Percentiles rank a stretch among this genome's conserved stretches.
phyloP scores from a whole-genome alignment of 129 eudicot species.

The Pulicaria dysenterica region DNA sequence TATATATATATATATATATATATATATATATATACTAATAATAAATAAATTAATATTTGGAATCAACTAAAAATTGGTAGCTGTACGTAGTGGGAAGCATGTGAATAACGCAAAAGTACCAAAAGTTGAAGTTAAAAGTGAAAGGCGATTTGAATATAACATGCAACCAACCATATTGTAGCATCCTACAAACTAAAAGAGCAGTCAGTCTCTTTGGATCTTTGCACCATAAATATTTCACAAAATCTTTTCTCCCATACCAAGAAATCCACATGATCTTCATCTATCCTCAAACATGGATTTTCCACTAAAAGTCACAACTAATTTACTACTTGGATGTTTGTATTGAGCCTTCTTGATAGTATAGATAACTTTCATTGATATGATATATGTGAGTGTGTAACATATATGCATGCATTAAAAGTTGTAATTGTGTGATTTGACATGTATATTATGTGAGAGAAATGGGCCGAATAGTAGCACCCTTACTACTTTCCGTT shows the following conservation, averaged over 20 bases:
- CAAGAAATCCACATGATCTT: slow-evolving; percentile 36
- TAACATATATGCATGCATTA: too few species aligned
- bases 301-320: neutral
- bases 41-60: too few species aligned
- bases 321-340: too few species aligned
- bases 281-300: slow-evolving; percentile 8
- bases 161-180: slow-evolving; percentile 48
- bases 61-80: neutral
- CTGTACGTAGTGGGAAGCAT: slow-evolving; percentile 45
- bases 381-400: too few species aligned
- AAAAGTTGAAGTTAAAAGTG: slow-evolving; percentile 46
- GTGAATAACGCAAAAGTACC: slow-evolving; percentile 42
- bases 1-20: too few species aligned
- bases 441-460: too few species aligned
- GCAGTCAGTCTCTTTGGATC: slow-evolving; percentile 27
- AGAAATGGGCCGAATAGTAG: too few species aligned
- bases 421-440: too few species aligned
- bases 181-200: slow-evolving; percentile 18
- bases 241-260: slow-evolving; percentile 31
- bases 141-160: slow-evolving; percentile 33
- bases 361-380: too few species aligned
- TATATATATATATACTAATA: too few species aligned
- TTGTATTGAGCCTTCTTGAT: too few species aligned
- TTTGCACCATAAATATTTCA: slow-evolving; percentile 30
- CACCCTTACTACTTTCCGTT: too few species aligned